These are phyloP conservation scores for Cryomyces minteri DNA, from an alignment of 495 filamentous ascomycete genomes.

Conservation along the genomic window DNA sequence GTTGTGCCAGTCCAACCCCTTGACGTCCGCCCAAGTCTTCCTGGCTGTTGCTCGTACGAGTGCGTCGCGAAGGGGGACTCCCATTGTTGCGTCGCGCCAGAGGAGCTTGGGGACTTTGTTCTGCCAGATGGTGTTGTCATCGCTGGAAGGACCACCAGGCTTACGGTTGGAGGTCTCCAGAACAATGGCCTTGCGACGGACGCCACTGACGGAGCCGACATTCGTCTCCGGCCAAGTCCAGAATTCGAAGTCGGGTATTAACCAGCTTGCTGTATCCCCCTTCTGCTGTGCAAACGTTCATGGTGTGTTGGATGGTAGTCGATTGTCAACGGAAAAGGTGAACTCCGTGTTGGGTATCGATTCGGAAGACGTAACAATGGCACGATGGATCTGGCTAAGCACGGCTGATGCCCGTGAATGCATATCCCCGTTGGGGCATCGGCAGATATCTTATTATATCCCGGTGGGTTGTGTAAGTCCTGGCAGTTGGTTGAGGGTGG, in stretches of 20 bases:
- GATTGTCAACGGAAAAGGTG: slow-evolving; percentile 32
- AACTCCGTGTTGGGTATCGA: slow-evolving; percentile 47
- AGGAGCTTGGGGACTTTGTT: slow-evolving; percentile 45
- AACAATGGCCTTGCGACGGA: slow-evolving; percentile 23
- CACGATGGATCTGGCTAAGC: slow-evolving; percentile 23
- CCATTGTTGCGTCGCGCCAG: slow-evolving; percentile 33
- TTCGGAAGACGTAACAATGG: slow-evolving; percentile 28
- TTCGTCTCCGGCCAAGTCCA: slow-evolving; percentile 51
- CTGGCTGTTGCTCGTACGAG: slow-evolving; percentile 27
- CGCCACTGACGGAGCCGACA: slow-evolving; percentile 37
- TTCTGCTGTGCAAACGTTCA: slow-evolving; percentile 32
- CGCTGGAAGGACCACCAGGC: slow-evolving; percentile 1
- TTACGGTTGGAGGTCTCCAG: no score
- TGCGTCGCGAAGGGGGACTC: slow-evolving; percentile 27
- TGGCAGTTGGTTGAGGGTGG: no score
- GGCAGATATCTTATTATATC: no score
- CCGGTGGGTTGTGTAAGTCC: no score
- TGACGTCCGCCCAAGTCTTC: slow-evolving; percentile 33
- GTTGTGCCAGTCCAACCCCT: slow-evolving; percentile 27
- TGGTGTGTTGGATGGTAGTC: slow-evolving; percentile 18
- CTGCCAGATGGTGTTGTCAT: slow-evolving; percentile 13
- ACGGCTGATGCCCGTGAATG: slow-evolving; percentile 27
- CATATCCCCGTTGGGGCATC: slow-evolving; percentile 14
- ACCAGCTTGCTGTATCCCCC: slow-evolving; percentile 33
- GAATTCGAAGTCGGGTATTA: slow-evolving; percentile 68